Percentiles rank a stretch among this genome's conserved stretches.
These are phyloP conservation scores for Phytophthora vignae DNA, from an alignment of 352 stramenopile species.

Conservation along the genomic window DNA sequence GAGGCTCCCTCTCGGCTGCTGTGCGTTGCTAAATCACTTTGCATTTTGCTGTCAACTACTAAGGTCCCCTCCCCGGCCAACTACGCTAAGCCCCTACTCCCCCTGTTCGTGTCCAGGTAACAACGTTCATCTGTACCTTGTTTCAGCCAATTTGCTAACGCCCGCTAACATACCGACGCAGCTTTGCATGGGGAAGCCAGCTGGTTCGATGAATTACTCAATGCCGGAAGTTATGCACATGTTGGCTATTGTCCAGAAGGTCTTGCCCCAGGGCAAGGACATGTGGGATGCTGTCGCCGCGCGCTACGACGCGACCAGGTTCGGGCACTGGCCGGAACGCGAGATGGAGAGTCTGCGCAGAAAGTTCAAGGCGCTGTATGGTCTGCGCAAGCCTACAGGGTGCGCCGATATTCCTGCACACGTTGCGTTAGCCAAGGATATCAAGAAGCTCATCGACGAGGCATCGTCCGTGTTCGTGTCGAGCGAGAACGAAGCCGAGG, in stretches of 20 bases:
- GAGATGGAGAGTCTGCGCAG: background rate
- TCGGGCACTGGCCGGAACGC: background rate
- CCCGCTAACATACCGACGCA: background rate
- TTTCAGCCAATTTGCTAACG: too few relatives aligned
- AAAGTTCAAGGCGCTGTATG: constrained; percentile 6
- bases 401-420: background rate
- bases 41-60: too few relatives aligned
- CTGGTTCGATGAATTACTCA: background rate
- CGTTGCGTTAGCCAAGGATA: background rate
- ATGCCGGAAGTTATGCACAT: background rate
- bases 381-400: background rate
- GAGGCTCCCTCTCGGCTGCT: too few relatives aligned
- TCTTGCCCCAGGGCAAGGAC: background rate
- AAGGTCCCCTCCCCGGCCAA: too few relatives aligned
- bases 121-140: too few relatives aligned
- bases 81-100: too few relatives aligned
- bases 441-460: constrained; percentile 1
- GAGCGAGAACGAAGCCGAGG: background rate
- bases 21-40: too few relatives aligned
- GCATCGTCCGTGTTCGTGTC: background rate
- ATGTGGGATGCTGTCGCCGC: constrained; percentile 2
- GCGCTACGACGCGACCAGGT: background rate
- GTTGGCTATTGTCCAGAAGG: background rate
- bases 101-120: too few relatives aligned
- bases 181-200: too few relatives aligned